A percentile compares a stretch with the other conserved stretches of the same genome.
These are phyloP conservation scores for Parasarocladium wereldwijsianum DNA, from an alignment of 2,329 filamentous ascomycete genomes.

Conservation along the genomic window DNA sequence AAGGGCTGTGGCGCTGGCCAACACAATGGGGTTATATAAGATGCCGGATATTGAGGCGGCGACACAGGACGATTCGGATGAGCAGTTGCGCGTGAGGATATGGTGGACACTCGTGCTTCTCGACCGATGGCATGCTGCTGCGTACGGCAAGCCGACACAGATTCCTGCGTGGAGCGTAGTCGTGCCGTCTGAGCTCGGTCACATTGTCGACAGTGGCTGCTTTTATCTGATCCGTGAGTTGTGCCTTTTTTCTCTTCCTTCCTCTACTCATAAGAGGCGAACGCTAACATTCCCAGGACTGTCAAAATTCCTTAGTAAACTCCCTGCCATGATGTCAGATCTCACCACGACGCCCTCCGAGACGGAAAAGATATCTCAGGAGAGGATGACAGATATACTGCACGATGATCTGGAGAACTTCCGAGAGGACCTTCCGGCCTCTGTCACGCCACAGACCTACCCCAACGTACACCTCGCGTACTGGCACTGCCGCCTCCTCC, in stretches of 20 bases:
- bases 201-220: conserved; percentile 44
- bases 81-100: conserved; percentile 45
- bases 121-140: conserved; percentile 61
- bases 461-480: conserved; percentile 52
- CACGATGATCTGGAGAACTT: conserved; percentile 40
- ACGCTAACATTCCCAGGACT: conserved; percentile 23
- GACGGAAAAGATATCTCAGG: conserved; percentile 19
- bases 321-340: conserved; percentile 24
- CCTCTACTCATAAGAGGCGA: neutral
- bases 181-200: conserved; percentile 41
- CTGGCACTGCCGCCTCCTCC: conserved; percentile 53
- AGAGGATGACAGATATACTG: conserved; percentile 18
- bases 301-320: conserved; percentile 36
- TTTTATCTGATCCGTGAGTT: conserved; percentile 52
- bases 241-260: conserved; percentile 6
- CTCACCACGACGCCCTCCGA: no score
- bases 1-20: conserved; percentile 50
- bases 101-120: conserved; percentile 63
- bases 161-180: conserved; percentile 49
- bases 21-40: conserved; percentile 44
- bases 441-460: conserved; percentile 34
- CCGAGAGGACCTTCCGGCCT: conserved; percentile 45
- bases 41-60: conserved; percentile 27
- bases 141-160: conserved; percentile 44
- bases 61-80: conserved; percentile 42